Conservation (phyloP, 768 basidiomycete genomes). For the Lentinula sp. region DNA sequence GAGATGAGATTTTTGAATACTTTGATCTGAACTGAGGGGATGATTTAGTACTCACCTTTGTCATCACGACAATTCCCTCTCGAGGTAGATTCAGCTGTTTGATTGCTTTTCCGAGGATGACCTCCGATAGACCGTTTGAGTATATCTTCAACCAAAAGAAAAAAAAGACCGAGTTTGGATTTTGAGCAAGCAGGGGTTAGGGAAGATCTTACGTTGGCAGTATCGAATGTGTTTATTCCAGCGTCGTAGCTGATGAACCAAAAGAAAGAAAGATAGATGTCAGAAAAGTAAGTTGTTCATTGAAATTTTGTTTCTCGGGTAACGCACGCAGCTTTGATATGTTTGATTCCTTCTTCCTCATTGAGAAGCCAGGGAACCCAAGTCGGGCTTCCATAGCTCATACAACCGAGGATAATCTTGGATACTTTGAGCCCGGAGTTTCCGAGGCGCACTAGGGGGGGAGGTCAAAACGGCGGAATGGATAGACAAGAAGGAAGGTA, state of each 20-base stretch:
- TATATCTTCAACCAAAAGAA: slow-evolving; percentile 23
- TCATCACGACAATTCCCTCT: slow-evolving; percentile 49
- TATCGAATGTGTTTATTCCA: slow-evolving; percentile 30
- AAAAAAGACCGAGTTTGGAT: not conserved
- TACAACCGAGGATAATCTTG: slow-evolving; percentile 20
- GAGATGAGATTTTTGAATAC: too few species aligned
- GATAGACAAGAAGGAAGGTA: too few species aligned
- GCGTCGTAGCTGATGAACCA: slow-evolving; percentile 21
- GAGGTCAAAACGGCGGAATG: too few species aligned
- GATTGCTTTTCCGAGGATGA: slow-evolving; percentile 44
- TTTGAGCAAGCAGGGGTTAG: too few species aligned
- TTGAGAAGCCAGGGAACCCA: slow-evolving; percentile 39
- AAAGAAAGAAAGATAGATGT: not conserved
- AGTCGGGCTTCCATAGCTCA: slow-evolving; percentile 18
- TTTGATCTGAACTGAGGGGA: not conserved
- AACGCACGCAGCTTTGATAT: slow-evolving; percentile 38
- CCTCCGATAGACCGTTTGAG: slow-evolving; percentile 37
- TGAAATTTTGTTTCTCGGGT: too few species aligned
- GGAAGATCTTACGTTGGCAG: slow-evolving; percentile 19
- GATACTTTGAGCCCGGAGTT: slow-evolving; percentile 46
- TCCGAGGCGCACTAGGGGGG: slow-evolving; percentile 30
- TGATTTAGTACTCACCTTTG: slow-evolving; percentile 29
- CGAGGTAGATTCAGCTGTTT: slow-evolving; percentile 39
- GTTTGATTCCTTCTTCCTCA: slow-evolving; percentile 35
- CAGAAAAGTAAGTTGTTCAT: not conserved